These are phyloP conservation scores for Purpureocillium lavendulum DNA, from an alignment of 2,329 filamentous ascomycete genomes.

Conservation along the genomic window DNA sequence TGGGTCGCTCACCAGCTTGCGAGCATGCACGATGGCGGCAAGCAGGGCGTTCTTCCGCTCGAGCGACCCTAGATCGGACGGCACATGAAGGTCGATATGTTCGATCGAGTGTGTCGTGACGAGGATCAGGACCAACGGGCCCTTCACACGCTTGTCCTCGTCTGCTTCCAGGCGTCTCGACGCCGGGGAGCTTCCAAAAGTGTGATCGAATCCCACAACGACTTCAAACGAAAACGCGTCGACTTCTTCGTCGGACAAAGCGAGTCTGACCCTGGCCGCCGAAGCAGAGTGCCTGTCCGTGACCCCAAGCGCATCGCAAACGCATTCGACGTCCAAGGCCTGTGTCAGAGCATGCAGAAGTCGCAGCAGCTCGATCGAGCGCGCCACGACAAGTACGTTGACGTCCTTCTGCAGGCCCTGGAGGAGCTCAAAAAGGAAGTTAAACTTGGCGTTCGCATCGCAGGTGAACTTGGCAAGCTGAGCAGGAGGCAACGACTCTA, in stretches of 20 bases:
- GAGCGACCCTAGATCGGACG: constrained; percentile 22
- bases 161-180: constrained; percentile 4
- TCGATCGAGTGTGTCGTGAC: constrained; percentile 45
- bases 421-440: constrained; percentile 49
- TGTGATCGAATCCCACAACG: constrained; percentile 46
- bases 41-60: constrained; percentile 40
- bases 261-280: constrained; percentile 32
- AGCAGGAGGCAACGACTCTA: constrained; percentile 26
- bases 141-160: constrained; percentile 10
- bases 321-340: constrained; percentile 26
- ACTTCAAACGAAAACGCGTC: constrained; percentile 36
- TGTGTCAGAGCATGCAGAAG: constrained; percentile 43
- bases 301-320: constrained; percentile 21
- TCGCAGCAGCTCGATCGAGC: constrained; percentile 38
- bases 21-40: constrained; percentile 25
- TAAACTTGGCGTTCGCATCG: constrained; percentile 51
- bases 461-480: constrained; percentile 44
- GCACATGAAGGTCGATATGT: constrained; percentile 42
- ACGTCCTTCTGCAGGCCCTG: constrained; percentile 32
- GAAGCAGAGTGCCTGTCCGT: constrained; percentile 20
- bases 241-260: constrained; percentile 28
- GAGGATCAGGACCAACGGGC: constrained; percentile 39
- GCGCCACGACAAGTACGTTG: constrained; percentile 45
- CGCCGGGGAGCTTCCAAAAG: constrained; percentile 30
- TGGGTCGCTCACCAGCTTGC: constrained; percentile 30